A percentile compares a stretch with the other conserved stretches of the same genome.
These are phyloP conservation scores for Quercus phellos DNA, from an alignment of 331 rosid genomes.

Conservation along the genomic window DNA sequence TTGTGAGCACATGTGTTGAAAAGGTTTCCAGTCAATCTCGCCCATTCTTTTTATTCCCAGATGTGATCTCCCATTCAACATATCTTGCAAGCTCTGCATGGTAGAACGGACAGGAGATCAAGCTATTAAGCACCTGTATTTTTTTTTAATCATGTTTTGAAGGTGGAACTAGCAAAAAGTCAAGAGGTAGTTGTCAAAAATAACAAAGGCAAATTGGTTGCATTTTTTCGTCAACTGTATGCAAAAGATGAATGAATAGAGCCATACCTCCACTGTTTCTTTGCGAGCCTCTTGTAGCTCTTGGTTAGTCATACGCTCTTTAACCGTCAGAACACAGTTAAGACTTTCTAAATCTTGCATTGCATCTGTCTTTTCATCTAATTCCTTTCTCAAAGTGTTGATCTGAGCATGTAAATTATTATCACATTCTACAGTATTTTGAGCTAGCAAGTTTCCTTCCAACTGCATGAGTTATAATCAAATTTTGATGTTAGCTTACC, in stretches of 20 bases:
- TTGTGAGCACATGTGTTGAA: constrained; percentile 25
- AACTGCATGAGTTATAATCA: constrained; percentile 19
- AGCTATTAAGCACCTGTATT: background rate
- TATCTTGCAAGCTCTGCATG: constrained; percentile 26
- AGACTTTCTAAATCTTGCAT: constrained; percentile 19
- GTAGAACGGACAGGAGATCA: constrained; percentile 2
- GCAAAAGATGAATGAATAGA: background rate
- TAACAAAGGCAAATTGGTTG: too few species aligned
- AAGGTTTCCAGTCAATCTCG: constrained; percentile 35
- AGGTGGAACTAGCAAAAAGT: background rate
- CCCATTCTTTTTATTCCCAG: constrained; percentile 36
- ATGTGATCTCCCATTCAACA: constrained; percentile 20
- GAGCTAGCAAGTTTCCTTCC: constrained; percentile 18
- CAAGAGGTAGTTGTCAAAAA: too few species aligned
- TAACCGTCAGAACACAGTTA: constrained; percentile 15
- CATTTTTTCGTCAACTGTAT: too few species aligned
- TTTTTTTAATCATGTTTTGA: background rate
- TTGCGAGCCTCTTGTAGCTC: constrained; percentile 30
- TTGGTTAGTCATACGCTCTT: constrained; percentile 25
- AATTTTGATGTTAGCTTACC: too few species aligned
- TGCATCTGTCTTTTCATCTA: constrained; percentile 28
- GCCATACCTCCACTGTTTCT: constrained; percentile 27
- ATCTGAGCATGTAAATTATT: constrained; percentile 14
- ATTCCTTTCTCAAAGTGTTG: constrained; percentile 13
- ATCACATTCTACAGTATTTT: constrained; percentile 2